These are phyloP conservation scores for Lagenidium sp. DNA, from an alignment of 352 stramenopile species.

Conservation along the genomic window DNA sequence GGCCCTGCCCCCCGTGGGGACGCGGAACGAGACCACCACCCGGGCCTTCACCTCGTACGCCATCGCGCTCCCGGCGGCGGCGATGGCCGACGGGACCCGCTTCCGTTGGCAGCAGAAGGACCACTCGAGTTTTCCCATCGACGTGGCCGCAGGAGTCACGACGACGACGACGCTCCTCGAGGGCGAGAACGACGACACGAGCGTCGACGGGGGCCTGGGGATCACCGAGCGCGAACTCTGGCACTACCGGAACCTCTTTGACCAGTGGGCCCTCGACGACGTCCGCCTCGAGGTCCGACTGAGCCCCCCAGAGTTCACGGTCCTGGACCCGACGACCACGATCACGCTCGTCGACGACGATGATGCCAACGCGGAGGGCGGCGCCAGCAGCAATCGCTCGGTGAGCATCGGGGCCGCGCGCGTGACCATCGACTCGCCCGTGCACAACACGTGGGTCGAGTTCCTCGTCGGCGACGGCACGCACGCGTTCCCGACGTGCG, in stretches of 20 bases:
- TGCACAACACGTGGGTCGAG: constrained; percentile 37
- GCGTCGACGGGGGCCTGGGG: constrained; percentile 22
- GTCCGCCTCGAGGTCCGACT: constrained; percentile 47
- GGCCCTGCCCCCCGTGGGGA: constrained; percentile 16
- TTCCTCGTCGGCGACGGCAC: constrained; percentile 40
- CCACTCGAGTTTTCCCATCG: constrained; percentile 59
- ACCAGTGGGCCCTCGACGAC: constrained; percentile 64
- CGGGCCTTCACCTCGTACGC: constrained; percentile 13
- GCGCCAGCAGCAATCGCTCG: background rate
- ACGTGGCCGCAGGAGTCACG: constrained; percentile 22
- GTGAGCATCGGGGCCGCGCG: constrained; percentile 6
- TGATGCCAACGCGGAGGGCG: constrained; percentile 5
- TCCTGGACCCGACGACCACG: constrained; percentile 1
- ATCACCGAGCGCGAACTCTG: constrained; percentile 33
- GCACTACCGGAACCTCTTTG: constrained; percentile 61
- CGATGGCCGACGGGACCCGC: constrained; percentile 34
- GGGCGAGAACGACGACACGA: constrained; percentile 33
- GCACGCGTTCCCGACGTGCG: constrained; percentile 40
- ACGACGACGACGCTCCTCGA: constrained; percentile 14
- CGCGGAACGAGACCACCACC: background rate
- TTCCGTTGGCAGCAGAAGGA: constrained; percentile 62
- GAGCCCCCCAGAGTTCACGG: constrained; percentile 24
- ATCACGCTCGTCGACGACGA: background rate
- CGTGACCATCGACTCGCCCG: constrained; percentile 27
- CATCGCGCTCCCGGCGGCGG: constrained; percentile 22